Base-by-base conservation (phyloP, 768 basidiomycete species). In the Trametes gibbosa region DNA sequence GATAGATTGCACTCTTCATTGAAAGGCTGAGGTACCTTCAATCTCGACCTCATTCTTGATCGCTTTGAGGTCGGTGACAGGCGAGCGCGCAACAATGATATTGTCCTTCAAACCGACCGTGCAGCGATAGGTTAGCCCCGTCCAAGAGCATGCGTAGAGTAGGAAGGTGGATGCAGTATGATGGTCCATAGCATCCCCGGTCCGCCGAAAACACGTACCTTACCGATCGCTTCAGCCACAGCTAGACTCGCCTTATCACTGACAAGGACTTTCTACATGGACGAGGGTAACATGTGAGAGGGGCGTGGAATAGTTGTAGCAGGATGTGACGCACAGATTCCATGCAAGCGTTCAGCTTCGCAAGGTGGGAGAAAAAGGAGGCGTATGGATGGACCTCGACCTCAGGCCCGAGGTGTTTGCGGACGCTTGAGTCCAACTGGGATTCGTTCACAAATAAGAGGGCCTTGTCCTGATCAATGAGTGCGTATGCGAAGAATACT, bases 401-500 rank as follows among this genome's bases (percentile, higher is more conserved):
- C 12, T 77, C 77, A 2, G 74, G 65, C 2, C 79, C 82, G n/a
- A 96, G 78, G 54, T 82, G 79, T 3, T 69, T 54, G 37, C 77
- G 76, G 14, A 87, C 76, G 24, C 79, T 76, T 23, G 79, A 75
- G 14, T 75, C 73, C 27, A 84, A 62, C 54, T 84, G 82, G 0
- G 67, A 63, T 21, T 74, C 67, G 51, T 94, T 76, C 54, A 93
- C 75, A 73, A 95, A 98, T 2, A 98, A 75, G 5, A 79, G 73
- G 9, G 84, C 84, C 4, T 50, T 74, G 61, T 79, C 76, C 39
- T 59, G 73, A 10, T 84, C 89, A 37, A 98, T 77, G 32, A 94
- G 80, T 2, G 94, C 90, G 69, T 95, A 97, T 0, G 92, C 84
- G 68, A 97, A 98, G 79, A 97, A 96, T 17, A 97, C 92, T 88